Conservation (phyloP, 2,329 filamentous ascomycete genomes). For the Meredithiella fracta region DNA sequence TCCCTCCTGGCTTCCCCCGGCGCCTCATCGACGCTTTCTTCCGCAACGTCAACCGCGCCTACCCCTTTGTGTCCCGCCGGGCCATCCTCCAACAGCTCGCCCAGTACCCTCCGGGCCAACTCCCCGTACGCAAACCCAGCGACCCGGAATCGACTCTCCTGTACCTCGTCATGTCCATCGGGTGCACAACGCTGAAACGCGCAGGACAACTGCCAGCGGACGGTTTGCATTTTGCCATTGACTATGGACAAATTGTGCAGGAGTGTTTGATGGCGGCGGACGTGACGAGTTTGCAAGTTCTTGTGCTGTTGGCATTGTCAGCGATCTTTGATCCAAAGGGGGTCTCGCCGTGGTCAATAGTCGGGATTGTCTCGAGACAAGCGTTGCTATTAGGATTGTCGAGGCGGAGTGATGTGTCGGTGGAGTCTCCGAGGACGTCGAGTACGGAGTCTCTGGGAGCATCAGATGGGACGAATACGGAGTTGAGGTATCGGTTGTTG, state of each 20-base stretch:
- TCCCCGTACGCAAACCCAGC: not conserved
- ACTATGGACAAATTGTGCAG: slow-evolving; percentile 26
- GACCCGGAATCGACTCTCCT: slow-evolving; percentile 17
- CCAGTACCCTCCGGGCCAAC: not conserved
- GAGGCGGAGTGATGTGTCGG: slow-evolving; percentile 19
- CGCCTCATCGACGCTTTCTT: slow-evolving; percentile 28
- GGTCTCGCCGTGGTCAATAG: slow-evolving; percentile 25
- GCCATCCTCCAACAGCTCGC: slow-evolving; percentile 22
- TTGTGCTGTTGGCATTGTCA: slow-evolving; percentile 27
- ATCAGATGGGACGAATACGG: slow-evolving; percentile 16
- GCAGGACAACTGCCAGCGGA: slow-evolving; percentile 24
- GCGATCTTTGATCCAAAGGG: slow-evolving; percentile 27
- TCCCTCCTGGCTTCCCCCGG: not conserved
- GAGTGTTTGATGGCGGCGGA: slow-evolving; percentile 23
- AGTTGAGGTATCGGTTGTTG: slow-evolving; percentile 25
- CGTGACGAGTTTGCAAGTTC: slow-evolving; percentile 26
- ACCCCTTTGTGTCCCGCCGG: slow-evolving; percentile 27
- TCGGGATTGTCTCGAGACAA: slow-evolving; percentile 25
- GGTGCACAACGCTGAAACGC: slow-evolving; percentile 28
- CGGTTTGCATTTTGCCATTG: slow-evolving; percentile 21
- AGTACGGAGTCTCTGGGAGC: not conserved
- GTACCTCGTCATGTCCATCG: slow-evolving; percentile 30
- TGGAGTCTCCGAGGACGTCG: slow-evolving; percentile 12
- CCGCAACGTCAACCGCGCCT: slow-evolving; percentile 28
- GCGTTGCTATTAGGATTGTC: slow-evolving; percentile 25